A percentile compares a stretch with the other conserved stretches of the same genome.
Evolutionary conservation across 164 flowering plant species (phyloP).

Genomic region (Kalanchoe fedtschenkoi): DNA sequence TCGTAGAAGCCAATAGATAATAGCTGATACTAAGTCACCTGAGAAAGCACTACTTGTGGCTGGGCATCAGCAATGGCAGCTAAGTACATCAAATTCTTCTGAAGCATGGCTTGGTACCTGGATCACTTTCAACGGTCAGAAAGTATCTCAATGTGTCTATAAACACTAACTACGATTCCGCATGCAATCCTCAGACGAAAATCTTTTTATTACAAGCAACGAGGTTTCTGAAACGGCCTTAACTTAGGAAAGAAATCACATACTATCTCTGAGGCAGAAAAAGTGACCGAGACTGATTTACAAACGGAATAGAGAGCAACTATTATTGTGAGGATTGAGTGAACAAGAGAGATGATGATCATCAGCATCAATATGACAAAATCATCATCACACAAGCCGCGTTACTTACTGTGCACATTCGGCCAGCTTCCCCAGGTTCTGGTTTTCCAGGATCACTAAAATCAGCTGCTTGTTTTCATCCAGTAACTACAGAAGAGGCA

Average conservation of each 20-base stretch:
- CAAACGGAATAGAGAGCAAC: not conserved
- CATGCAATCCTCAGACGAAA: too few relatives aligned
- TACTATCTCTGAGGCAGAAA: too few relatives aligned
- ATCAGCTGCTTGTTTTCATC: conserved; percentile 51
- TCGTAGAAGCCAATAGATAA: not conserved
- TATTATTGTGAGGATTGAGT: not conserved
- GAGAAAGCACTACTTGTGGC: conserved; percentile 21
- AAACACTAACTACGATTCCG: too few relatives aligned
- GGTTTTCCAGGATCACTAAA: conserved; percentile 34
- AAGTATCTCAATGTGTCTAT: too few relatives aligned
- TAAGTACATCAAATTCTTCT: conserved; percentile 39
- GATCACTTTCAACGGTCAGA: not conserved
- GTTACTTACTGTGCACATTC: conserved; percentile 42
- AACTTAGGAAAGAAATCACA: too few relatives aligned
- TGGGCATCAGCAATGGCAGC: conserved; percentile 47
- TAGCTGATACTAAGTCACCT: too few relatives aligned
- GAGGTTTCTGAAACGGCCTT: too few relatives aligned
- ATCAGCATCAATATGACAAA: not conserved
- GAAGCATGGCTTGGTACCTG: conserved; percentile 39
- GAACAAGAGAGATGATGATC: not conserved
- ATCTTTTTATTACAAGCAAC: too few relatives aligned
- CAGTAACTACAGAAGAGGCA: too few relatives aligned
- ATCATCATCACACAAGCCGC: not conserved
- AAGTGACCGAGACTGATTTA: too few relatives aligned
- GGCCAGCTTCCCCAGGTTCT: conserved; percentile 27